phyloP scores from a whole-genome alignment of 106 monocot species.

The Allium fistulosum region DNA sequence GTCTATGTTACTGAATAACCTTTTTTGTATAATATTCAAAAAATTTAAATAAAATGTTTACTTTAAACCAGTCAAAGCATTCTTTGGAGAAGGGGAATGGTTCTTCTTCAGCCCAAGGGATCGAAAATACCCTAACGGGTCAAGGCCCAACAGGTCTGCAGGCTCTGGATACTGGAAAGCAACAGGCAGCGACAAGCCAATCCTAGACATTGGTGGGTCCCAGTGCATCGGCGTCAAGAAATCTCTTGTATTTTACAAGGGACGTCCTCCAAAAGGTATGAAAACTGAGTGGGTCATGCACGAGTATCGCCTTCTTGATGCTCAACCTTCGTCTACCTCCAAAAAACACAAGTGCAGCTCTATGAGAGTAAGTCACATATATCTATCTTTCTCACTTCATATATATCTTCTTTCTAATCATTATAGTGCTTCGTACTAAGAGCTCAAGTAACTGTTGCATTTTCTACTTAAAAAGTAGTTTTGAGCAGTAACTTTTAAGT shows the following conservation, averaged over 20 bases:
- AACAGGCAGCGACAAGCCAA: conserved; percentile 39
- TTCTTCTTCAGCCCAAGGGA: conserved; percentile 46
- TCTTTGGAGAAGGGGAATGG: conserved; percentile 48
- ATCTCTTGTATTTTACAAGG: conserved; percentile 35
- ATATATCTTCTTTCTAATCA: not conserved
- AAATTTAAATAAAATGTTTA: not conserved
- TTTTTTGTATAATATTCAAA: no score
- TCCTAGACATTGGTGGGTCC: conserved; percentile 18
- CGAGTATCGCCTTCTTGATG: conserved; percentile 47
- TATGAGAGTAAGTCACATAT: conserved; percentile 18
- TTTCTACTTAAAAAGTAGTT: no score
- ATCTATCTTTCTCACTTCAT: not conserved
- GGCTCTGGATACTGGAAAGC: conserved; percentile 41
- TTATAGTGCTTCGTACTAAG: no score
- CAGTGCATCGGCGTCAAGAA: conserved; percentile 44
- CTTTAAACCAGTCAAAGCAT: conserved; percentile 24
- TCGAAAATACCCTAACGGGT: conserved; percentile 34
- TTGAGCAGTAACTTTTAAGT: no score
- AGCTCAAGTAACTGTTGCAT: no score
- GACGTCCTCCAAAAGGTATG: conserved; percentile 30
- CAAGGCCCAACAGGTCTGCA: conserved; percentile 27
- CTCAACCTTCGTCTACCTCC: not conserved
- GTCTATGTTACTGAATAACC: no score
- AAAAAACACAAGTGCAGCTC: conserved; percentile 13
- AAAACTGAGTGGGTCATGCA: conserved; percentile 76